Percentiles rank a stretch among this genome's conserved stretches.
These are phyloP conservation scores for Xylaria sp. DNA, from an alignment of 2,329 filamentous ascomycete species.

Conservation along the genomic window DNA sequence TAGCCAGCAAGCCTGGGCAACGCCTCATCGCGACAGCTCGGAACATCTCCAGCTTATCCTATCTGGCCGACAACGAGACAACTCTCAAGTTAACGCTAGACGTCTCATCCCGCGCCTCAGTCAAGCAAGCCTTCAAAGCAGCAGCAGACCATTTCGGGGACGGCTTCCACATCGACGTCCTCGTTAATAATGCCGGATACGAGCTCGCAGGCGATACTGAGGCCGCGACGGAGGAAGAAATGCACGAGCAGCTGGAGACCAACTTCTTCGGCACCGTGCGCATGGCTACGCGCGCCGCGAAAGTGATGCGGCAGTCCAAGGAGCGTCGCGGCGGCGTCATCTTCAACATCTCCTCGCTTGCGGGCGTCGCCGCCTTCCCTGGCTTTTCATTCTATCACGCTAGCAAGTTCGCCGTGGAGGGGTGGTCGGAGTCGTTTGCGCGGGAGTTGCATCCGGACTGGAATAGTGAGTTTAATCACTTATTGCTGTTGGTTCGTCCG, in stretches of 20 bases:
- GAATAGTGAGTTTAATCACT: constrained; percentile 33
- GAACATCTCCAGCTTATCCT: constrained; percentile 24
- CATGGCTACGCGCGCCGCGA: constrained; percentile 23
- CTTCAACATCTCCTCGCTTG: constrained; percentile 38
- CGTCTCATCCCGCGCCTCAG: constrained; percentile 20
- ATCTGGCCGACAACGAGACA: constrained; percentile 22
- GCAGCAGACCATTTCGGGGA: constrained; percentile 26
- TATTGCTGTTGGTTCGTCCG: not conserved
- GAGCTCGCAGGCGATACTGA: constrained; percentile 36
- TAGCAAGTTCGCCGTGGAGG: constrained; percentile 36
- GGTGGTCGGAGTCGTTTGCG: constrained; percentile 37
- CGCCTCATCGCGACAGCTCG: constrained; percentile 36
- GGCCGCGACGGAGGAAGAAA: constrained; percentile 29
- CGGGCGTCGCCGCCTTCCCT: constrained; percentile 32
- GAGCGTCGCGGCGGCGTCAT: constrained; percentile 30
- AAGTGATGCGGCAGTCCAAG: constrained; percentile 26
- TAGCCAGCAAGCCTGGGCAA: constrained; percentile 30
- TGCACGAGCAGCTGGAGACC: constrained; percentile 35
- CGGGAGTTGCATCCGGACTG: constrained; percentile 35
- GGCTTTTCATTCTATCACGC: constrained; percentile 36
- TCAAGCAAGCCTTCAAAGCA: constrained; percentile 27
- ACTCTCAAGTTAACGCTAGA: constrained; percentile 32
- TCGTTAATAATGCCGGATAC: constrained; percentile 38
- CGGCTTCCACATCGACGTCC: constrained; percentile 30
- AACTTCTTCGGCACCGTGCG: constrained; percentile 37